Conservation (phyloP, 768 basidiomycete genomes). For the Termitomyces eurrhizus region DNA sequence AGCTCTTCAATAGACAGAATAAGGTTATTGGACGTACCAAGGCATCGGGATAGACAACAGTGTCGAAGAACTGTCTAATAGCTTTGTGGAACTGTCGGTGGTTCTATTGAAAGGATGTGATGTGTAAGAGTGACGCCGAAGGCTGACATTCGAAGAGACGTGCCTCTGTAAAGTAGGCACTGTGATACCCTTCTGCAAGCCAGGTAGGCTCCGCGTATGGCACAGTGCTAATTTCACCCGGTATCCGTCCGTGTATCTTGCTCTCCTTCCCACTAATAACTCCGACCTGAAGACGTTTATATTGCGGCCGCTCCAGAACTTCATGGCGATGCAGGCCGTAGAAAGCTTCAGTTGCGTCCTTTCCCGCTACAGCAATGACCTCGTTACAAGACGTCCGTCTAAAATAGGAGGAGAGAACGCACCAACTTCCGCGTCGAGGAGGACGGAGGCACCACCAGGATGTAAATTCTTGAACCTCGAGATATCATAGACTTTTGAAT, state of each 20-base stretch:
- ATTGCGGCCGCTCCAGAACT: constrained; percentile 64
- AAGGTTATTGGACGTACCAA: constrained; percentile 16
- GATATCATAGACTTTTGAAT: constrained; percentile 80
- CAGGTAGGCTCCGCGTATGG: constrained; percentile 83
- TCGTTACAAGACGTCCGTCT: neutral
- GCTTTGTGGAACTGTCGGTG: constrained; percentile 54
- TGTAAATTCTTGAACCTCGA: constrained; percentile 61
- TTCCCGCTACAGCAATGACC: constrained; percentile 45
- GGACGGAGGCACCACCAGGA: constrained; percentile 64
- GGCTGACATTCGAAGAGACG: constrained; percentile 14
- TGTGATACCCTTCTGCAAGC: constrained; percentile 60
- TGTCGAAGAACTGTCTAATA: constrained; percentile 65
- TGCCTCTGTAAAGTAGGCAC: constrained; percentile 74
- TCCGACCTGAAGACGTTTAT: constrained; percentile 61
- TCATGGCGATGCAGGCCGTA: constrained; percentile 74
- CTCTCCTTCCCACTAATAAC: constrained; percentile 55
- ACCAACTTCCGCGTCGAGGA: constrained; percentile 74
- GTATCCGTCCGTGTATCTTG: constrained; percentile 38
- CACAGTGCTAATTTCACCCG: constrained; percentile 59
- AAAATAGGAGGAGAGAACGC: constrained; percentile 16
- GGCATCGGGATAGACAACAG: constrained; percentile 50
- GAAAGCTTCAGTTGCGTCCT: constrained; percentile 78
- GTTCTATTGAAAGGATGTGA: constrained; percentile 28
- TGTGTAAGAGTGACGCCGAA: neutral
- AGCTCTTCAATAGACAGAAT: neutral